Conservation (phyloP, 352 stramenopile genomes). For the Globisporangium viniferum region DNA sequence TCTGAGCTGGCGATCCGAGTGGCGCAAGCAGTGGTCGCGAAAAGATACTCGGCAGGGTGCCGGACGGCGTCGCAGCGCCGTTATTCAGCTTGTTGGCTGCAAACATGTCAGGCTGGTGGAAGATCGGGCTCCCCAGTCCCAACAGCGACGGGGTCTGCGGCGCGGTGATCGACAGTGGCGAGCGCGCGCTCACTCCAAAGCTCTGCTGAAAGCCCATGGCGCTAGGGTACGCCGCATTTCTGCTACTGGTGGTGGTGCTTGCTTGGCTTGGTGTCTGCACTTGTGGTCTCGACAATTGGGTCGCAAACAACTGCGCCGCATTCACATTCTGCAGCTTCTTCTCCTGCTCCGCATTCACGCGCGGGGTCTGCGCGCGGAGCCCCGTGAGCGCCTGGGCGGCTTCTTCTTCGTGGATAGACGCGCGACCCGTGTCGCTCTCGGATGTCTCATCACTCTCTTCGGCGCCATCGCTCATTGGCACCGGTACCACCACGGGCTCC, state of each 20-base stretch:
- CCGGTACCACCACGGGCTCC: constrained; percentile 2
- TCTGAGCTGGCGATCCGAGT: constrained; percentile 23
- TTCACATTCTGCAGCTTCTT: constrained; percentile 16
- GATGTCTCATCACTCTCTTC: constrained; percentile 17
- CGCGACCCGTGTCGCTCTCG: constrained; percentile 10
- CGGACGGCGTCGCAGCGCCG: constrained; percentile 19
- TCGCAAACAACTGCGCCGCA: constrained; percentile 12
- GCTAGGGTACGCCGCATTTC: constrained; percentile 16
- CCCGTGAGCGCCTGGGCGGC: constrained; percentile 73
- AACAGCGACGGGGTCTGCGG: constrained; percentile 23
- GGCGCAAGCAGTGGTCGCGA: constrained; percentile 38
- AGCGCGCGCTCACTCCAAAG: constrained; percentile 16
- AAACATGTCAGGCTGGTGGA: constrained; percentile 37
- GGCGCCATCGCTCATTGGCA: constrained; percentile 1
- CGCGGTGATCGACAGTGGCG: constrained; percentile 48
- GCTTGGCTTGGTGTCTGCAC: constrained; percentile 2
- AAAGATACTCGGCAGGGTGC: constrained; percentile 47
- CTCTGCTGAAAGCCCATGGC: constrained; percentile 12
- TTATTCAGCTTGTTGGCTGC: constrained; percentile 9
- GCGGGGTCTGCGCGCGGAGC: constrained; percentile 31
- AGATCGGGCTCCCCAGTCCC: constrained; percentile 27
- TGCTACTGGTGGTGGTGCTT: not conserved
- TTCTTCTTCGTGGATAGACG: constrained; percentile 54
- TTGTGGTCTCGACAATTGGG: constrained; percentile 4
- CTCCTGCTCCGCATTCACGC: constrained; percentile 14